Conservation (phyloP, 306 rosid genomes). For the Fragaria vesca region DNA sequence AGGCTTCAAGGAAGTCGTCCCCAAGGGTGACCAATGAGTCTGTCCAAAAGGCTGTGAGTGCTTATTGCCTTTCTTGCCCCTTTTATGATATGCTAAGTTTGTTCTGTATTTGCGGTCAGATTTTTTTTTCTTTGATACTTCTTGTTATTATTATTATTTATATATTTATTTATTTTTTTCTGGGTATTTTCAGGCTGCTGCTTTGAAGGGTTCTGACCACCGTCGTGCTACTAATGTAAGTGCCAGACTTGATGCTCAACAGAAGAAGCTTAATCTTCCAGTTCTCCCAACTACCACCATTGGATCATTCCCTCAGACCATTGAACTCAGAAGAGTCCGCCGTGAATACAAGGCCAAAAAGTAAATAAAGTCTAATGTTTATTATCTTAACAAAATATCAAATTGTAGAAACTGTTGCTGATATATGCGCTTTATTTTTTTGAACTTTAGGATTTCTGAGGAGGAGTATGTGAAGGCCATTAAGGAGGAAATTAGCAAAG, state of each 20-base stretch:
- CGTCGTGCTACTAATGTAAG: conserved; percentile 83
- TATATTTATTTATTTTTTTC: not conserved
- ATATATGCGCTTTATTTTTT: not conserved
- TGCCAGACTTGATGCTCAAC: conserved; percentile 87
- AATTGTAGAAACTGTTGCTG: conserved; percentile 4
- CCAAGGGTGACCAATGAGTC: conserved; percentile 87
- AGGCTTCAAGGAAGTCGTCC: conserved; percentile 71
- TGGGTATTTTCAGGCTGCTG: conserved; percentile 65
- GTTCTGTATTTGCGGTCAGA: conserved; percentile 14
- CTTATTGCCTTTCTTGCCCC: conserved; percentile 8
- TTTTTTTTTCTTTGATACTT: not conserved
- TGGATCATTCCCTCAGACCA: conserved; percentile 94
- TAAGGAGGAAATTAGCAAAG: conserved; percentile 68
- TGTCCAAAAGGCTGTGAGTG: conserved; percentile 90
- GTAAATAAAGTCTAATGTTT: conserved; percentile 41
- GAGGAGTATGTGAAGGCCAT: conserved; percentile 71
- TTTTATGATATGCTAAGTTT: conserved; percentile 11
- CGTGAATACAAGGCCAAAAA: conserved; percentile 92
- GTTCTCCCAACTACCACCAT: conserved; percentile 92
- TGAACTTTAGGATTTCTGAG: conserved; percentile 69
- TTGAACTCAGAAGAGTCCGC: conserved; percentile 82
- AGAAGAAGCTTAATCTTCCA: conserved; percentile 93
- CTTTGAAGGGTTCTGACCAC: conserved; percentile 86
- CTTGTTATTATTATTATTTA: no score
- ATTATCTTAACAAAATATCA: conserved; percentile 4